Evolutionary conservation across 208 protist genomes (phyloP).

Genomic region (Entamoeba invadens): DNA sequence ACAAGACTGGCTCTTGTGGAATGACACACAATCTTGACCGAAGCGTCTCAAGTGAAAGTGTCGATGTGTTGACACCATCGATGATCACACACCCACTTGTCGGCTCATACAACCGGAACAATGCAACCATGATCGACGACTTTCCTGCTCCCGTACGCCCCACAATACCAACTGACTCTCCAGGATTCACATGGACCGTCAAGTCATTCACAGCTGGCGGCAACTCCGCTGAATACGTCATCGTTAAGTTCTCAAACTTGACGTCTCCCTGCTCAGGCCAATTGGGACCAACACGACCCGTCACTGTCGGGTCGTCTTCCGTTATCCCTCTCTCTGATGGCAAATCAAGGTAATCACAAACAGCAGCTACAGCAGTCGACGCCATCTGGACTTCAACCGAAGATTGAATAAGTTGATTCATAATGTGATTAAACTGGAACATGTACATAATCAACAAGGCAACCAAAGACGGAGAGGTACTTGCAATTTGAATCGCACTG

Average conservation of each 20-base stretch:
- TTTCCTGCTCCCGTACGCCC: slow-evolving; percentile 46
- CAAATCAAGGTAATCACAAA: neutral
- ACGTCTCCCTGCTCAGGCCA: neutral
- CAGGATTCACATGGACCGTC: slow-evolving; percentile 13
- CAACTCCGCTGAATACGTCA: neutral
- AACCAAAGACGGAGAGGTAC: neutral
- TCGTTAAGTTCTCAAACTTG: neutral
- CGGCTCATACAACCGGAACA: slow-evolving; percentile 37
- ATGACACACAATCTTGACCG: slow-evolving; percentile 28
- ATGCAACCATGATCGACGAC: slow-evolving; percentile 21
- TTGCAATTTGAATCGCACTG: neutral
- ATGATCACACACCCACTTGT: slow-evolving; percentile 23
- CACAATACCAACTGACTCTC: slow-evolving; percentile 41
- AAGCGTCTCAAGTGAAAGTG: slow-evolving; percentile 23
- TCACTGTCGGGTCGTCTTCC: neutral
- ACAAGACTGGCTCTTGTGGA: slow-evolving; percentile 42
- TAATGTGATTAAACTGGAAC: neutral
- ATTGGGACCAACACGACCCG: neutral
- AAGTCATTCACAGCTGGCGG: slow-evolving; percentile 22
- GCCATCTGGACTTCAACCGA: neutral
- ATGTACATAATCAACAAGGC: neutral
- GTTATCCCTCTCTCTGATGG: neutral
- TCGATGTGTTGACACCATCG: slow-evolving; percentile 29
- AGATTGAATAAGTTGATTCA: neutral
- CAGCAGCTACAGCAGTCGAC: neutral